Evolutionary conservation across 1,284 basidiomycete species (phyloP), one percentile per base, ranked within the genome.

Genomic region (Termitomyces sp.): DNA sequence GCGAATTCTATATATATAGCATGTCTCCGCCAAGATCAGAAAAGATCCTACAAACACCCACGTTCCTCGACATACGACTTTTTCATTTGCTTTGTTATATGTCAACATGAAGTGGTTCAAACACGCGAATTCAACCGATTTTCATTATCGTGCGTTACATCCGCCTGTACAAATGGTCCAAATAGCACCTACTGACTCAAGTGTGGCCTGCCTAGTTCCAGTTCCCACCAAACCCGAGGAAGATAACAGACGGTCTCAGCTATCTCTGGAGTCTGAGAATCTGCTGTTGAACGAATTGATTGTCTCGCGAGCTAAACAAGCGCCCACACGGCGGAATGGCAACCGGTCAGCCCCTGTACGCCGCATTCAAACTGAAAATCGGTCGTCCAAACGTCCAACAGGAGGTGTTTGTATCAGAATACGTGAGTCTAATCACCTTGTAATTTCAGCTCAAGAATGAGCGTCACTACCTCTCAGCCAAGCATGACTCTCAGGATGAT

Each of bases 61-160:
- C 45, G 24, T 14, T 16, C 10, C n/a, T 26, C 33, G n/a, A 26
- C n/a, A 16, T 11, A 24, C 14, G 10, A 16, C 19, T 30, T 35
- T 7, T 13, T 48, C 28, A 18, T 31, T 30, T 13, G n/a, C 8
- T 21, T 16, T 21, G 31, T n/a, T 19, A 13, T n/a, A 10, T 5
- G 8, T 16, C 44, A 7, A n/a, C 31, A 52, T 46, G 50, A 40
- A 10, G 50, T 52, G 50, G 50, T 46, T 52, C 16, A 52, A 52
- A 14, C 44, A 51, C 19, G 28, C 8, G 16, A 40, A 41, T 6
- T 40, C 28, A 3, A 18, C 26, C 5, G 35, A 46, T 19, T 11
- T 24, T 9, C 5, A 41, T n/a, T 41, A 52, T 10, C 31, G 50
- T 52, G 13, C 5, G 50, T 46, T 19, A 16, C 38, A 13, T 35